Evolutionary conservation across 768 basidiomycete genomes (phyloP).

Genomic region (Mycena rosella): DNA sequence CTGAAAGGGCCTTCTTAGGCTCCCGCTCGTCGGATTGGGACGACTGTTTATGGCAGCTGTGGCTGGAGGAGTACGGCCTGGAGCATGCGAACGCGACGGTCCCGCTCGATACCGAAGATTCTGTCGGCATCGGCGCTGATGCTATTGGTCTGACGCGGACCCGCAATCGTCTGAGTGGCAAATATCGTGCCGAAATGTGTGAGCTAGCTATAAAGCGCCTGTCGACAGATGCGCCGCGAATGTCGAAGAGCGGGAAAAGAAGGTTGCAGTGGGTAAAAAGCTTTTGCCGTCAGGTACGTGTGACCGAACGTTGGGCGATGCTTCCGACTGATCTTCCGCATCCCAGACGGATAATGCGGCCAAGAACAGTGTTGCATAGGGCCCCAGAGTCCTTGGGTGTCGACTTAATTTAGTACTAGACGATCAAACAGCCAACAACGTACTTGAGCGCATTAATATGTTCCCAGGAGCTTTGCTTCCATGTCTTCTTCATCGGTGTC

Average conservation of each 20-base stretch:
- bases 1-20: constrained; percentile 62
- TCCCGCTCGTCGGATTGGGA: constrained; percentile 69
- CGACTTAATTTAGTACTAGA: neutral
- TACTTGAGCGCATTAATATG: neutral
- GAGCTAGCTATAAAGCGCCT: constrained; percentile 60
- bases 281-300: constrained; percentile 64
- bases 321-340: constrained; percentile 2
- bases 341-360: constrained; percentile 22
- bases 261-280: constrained; percentile 67
- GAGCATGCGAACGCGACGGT: constrained; percentile 27
- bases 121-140: neutral
- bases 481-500: constrained; percentile 70
- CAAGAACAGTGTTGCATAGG: constrained; percentile 19
- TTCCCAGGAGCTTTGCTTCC: constrained; percentile 62
- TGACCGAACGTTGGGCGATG: neutral
- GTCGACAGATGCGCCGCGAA: constrained; percentile 47
- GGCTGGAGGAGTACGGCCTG: constrained; percentile 65
- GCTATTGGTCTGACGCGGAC: constrained; percentile 45
- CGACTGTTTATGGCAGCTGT: constrained; percentile 76
- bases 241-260: constrained; percentile 51
- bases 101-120: constrained; percentile 6
- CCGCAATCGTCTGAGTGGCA: constrained; percentile 59
- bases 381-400: neutral
- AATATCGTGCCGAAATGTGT: constrained; percentile 67
- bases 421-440: neutral